Percentiles rank a stretch among this genome's conserved stretches.
phyloP scores from a whole-genome alignment of 1,284 basidiomycete species.

The Trichosporon sp. region DNA sequence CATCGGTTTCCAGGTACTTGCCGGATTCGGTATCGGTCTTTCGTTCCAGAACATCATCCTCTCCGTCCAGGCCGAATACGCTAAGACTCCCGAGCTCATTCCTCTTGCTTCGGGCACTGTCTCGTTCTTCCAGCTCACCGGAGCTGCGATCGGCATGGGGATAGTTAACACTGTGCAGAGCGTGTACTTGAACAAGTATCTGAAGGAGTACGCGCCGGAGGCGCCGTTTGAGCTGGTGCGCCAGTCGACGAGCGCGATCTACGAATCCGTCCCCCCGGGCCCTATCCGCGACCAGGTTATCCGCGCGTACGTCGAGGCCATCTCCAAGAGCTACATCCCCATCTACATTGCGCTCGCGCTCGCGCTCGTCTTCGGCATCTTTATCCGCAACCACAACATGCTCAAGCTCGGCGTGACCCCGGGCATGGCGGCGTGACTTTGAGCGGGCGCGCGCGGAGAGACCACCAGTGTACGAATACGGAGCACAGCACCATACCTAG shows the following conservation, averaged over 20 bases:
- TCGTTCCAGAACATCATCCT: slow-evolving; percentile 47
- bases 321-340: slow-evolving; percentile 50
- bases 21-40: slow-evolving; percentile 46
- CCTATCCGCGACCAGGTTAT: slow-evolving; percentile 45
- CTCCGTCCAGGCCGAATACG: slow-evolving; percentile 52
- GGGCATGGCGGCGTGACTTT: neutral
- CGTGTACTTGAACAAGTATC: slow-evolving; percentile 37
- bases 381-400: slow-evolving; percentile 50
- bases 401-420: slow-evolving; percentile 32
- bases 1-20: slow-evolving; percentile 53
- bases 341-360: slow-evolving; percentile 49
- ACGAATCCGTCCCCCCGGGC: slow-evolving; percentile 29
- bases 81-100: slow-evolving; percentile 31
- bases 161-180: slow-evolving; percentile 51
- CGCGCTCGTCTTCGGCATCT: slow-evolving; percentile 41
- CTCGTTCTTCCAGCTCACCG: slow-evolving; percentile 51
- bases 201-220: slow-evolving; percentile 31
- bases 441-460: neutral
- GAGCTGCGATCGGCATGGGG: slow-evolving; percentile 50
- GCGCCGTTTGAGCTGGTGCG: slow-evolving; percentile 41
- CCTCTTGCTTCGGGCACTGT: slow-evolving; percentile 46
- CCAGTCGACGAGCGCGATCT: slow-evolving; percentile 36
- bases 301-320: slow-evolving; percentile 51
- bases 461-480: neutral
- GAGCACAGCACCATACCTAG: neutral